phyloP scores from a whole-genome alignment of 2,329 filamentous ascomycete genomes.

The Rhexocercosporidium sp. region DNA sequence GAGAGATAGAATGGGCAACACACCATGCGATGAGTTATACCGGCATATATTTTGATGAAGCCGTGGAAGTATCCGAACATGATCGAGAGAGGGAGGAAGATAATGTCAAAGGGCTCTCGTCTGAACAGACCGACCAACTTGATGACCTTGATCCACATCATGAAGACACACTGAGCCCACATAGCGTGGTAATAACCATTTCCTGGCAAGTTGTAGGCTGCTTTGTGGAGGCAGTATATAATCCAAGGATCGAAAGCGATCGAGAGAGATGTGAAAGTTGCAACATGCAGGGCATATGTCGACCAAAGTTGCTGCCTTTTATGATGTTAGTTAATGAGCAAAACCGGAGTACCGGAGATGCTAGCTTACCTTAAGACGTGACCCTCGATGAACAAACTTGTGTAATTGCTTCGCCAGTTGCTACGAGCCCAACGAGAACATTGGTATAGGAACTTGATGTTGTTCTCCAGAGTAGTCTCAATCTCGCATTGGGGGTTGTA shows the following conservation, averaged over 20 bases:
- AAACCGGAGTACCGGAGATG: not conserved
- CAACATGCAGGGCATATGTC: slow-evolving; percentile 89
- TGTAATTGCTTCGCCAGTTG: slow-evolving; percentile 97
- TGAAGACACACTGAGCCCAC: slow-evolving; percentile 71
- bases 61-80: slow-evolving; percentile 93
- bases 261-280: slow-evolving; percentile 89
- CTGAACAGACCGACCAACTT: slow-evolving; percentile 88
- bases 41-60: slow-evolving; percentile 87
- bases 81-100: slow-evolving; percentile 83
- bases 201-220: slow-evolving; percentile 64
- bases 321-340: slow-evolving; percentile 27
- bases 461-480: slow-evolving; percentile 89
- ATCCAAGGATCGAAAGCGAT: slow-evolving; percentile 78
- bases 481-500: slow-evolving; percentile 91
- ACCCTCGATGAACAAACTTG: slow-evolving; percentile 82
- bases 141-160: slow-evolving; percentile 89
- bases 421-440: slow-evolving; percentile 94
- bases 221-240: slow-evolving; percentile 71
- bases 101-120: slow-evolving; percentile 80
- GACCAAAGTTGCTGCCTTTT: slow-evolving; percentile 88
- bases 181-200: slow-evolving; percentile 60
- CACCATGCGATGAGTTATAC: slow-evolving; percentile 84
- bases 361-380: slow-evolving; percentile 81
- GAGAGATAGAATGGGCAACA: slow-evolving; percentile 43
- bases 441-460: slow-evolving; percentile 87